phyloP scores from a whole-genome alignment of 805 yeast genomes.

The Wickerhamomyces bovis region DNA sequence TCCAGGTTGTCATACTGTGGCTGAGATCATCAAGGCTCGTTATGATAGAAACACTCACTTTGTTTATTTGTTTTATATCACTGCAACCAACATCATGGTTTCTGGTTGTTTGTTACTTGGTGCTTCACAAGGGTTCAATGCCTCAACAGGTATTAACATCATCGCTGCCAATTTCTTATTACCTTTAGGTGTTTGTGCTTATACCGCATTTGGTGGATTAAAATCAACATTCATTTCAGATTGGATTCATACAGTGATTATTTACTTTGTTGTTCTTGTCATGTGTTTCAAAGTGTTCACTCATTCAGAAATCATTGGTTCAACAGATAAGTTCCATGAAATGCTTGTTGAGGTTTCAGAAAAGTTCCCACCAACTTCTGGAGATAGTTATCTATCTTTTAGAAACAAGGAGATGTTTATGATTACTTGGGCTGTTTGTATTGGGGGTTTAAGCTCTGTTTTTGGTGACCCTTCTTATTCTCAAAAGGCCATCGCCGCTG shows the following conservation, averaged over 20 bases:
- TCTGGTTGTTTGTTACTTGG: slow-evolving; percentile 36
- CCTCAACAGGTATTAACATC: slow-evolving; percentile 37
- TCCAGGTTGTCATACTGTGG: slow-evolving; percentile 36
- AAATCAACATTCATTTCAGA: slow-evolving; percentile 48
- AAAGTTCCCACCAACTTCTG: slow-evolving; percentile 26
- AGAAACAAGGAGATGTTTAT: slow-evolving; percentile 26
- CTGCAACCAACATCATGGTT: slow-evolving; percentile 33
- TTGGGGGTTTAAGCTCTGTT: slow-evolving; percentile 29
- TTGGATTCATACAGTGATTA: slow-evolving; percentile 43
- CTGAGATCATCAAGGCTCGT: slow-evolving; percentile 32
- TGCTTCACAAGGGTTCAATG: slow-evolving; percentile 37
- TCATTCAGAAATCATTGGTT: slow-evolving; percentile 34
- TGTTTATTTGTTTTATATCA: slow-evolving; percentile 30
- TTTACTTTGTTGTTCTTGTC: slow-evolving; percentile 32
- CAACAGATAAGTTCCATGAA: slow-evolving; percentile 39
- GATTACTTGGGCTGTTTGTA: slow-evolving; percentile 25
- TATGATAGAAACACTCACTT: slow-evolving; percentile 33
- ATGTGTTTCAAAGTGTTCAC: slow-evolving; percentile 30
- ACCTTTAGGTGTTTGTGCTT: slow-evolving; percentile 41
- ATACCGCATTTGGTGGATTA: slow-evolving; percentile 45
- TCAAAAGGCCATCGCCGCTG: slow-evolving; percentile 39
- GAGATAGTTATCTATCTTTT: slow-evolving; percentile 28
- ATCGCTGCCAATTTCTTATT: slow-evolving; percentile 40
- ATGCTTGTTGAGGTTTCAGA: slow-evolving; percentile 30
- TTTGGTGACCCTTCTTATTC: slow-evolving; percentile 34